Percentiles rank a stretch among this genome's conserved stretches.
phyloP scores from a whole-genome alignment of 2,329 filamentous ascomycete species.

The Trichoderma atrobrunneum region DNA sequence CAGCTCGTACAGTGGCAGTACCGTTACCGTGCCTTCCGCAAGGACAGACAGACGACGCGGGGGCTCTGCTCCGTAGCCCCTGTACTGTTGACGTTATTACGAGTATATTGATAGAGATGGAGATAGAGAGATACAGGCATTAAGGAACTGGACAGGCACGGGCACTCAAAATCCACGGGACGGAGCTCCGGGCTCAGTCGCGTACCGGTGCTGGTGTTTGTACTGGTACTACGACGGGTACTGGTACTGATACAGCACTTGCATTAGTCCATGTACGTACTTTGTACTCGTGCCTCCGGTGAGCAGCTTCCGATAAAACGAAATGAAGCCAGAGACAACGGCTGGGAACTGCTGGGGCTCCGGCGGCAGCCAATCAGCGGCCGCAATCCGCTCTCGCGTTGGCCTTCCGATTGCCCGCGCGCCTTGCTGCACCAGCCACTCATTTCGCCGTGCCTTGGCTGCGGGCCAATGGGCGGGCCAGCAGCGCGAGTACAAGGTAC shows the following conservation, averaged over 20 bases:
- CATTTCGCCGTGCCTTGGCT: conserved; percentile 8
- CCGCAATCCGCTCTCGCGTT: background rate
- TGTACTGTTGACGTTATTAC: no score
- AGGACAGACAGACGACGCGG: no score
- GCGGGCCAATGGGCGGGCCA: background rate
- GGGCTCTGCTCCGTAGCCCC: no score
- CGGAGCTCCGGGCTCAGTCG: background rate
- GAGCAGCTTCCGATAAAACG: conserved; percentile 9
- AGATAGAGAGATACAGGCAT: background rate
- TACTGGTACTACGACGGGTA: background rate
- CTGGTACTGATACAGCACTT: background rate
- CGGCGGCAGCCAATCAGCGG: background rate
- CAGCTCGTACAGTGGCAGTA: background rate
- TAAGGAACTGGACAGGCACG: background rate
- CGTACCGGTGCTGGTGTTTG: background rate
- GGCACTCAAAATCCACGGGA: background rate
- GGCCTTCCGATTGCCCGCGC: background rate
- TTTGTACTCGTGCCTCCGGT: background rate
- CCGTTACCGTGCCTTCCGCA: background rate
- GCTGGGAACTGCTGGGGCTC: conserved; percentile 12
- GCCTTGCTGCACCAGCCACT: conserved; percentile 19
- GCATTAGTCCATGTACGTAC: background rate
- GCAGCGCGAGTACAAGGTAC: background rate
- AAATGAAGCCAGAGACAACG: background rate
- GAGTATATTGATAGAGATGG: background rate